phyloP scores from a whole-genome alignment of 164 flowering plant species.

The Santalum album region DNA sequence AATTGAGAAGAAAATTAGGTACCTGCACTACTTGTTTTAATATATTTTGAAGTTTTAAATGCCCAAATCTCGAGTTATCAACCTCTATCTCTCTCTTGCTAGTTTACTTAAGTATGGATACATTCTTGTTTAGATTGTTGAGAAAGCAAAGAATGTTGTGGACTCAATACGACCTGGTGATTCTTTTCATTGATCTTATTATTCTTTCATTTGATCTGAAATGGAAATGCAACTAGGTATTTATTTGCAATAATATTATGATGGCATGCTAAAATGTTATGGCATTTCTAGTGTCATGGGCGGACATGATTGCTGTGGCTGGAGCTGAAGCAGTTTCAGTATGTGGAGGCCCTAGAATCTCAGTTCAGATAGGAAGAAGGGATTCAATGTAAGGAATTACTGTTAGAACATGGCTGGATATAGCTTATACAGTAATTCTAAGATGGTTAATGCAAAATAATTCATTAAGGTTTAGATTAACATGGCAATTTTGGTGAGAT shows the following conservation, averaged over 20 bases:
- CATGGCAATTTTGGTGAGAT: not conserved
- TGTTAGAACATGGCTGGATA: not conserved
- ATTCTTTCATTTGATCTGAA: too few relatives aligned
- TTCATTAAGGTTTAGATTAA: too few relatives aligned
- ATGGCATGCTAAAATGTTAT: constrained; percentile 11
- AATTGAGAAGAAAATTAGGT: too few relatives aligned
- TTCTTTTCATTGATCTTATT: constrained; percentile 22
- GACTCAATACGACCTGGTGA: constrained; percentile 47
- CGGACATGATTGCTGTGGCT: constrained; percentile 79
- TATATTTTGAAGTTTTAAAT: not conserved
- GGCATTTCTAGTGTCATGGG: constrained; percentile 65
- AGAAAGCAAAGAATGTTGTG: constrained; percentile 62
- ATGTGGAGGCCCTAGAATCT: constrained; percentile 84
- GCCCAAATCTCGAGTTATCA: constrained; percentile 8
- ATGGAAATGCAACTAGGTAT: not conserved
- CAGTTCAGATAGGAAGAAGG: constrained; percentile 63
- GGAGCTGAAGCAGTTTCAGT: constrained; percentile 88
- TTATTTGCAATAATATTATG: not conserved
- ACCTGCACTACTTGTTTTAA: not conserved
- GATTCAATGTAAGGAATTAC: constrained; percentile 53
- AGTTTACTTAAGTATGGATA: constrained; percentile 30
- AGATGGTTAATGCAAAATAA: not conserved
- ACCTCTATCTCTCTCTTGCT: constrained; percentile 8
- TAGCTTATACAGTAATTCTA: not conserved
- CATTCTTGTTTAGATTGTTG: constrained; percentile 53